These are phyloP conservation scores for Caloboletus inedulis DNA, from an alignment of 1,284 basidiomycete species.

Conservation along the genomic window DNA sequence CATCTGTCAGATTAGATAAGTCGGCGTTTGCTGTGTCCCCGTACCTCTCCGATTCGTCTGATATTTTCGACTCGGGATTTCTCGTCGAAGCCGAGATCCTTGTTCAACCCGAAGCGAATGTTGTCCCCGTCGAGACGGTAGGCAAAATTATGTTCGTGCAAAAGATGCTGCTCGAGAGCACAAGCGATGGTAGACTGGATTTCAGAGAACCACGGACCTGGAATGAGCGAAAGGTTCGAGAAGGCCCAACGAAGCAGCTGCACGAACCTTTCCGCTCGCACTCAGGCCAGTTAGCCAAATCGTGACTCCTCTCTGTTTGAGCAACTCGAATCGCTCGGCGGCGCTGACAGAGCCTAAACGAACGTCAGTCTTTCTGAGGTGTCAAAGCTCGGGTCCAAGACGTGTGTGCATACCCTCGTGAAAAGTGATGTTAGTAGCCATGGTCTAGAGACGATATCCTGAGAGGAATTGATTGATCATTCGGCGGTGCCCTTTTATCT, in stretches of 20 bases:
- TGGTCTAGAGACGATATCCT: constrained; percentile 10
- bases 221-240: background rate
- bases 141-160: constrained; percentile 81
- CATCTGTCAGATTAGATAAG: constrained; percentile 11
- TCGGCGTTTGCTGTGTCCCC: constrained; percentile 11
- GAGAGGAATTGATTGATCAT: background rate
- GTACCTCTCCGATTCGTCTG: constrained; percentile 92
- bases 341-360: constrained; percentile 66
- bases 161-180: constrained; percentile 93
- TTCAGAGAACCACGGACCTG: background rate
- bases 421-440: constrained; percentile 36
- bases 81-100: constrained; percentile 96
- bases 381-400: background rate
- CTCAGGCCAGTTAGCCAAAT: constrained; percentile 96
- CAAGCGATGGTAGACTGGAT: constrained; percentile 93
- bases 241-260: background rate
- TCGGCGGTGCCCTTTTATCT: constrained; percentile 10
- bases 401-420: constrained; percentile 26
- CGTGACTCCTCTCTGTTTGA: constrained; percentile 82
- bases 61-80: constrained; percentile 97
- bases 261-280: constrained; percentile 79
- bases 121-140: constrained; percentile 98
- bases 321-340: constrained; percentile 63
- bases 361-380: constrained; percentile 3
- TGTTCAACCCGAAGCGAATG: constrained; percentile 95